Evolutionary conservation across 257 asterid genomes (phyloP).

Genomic region (Scutellaria baicalensis): DNA sequence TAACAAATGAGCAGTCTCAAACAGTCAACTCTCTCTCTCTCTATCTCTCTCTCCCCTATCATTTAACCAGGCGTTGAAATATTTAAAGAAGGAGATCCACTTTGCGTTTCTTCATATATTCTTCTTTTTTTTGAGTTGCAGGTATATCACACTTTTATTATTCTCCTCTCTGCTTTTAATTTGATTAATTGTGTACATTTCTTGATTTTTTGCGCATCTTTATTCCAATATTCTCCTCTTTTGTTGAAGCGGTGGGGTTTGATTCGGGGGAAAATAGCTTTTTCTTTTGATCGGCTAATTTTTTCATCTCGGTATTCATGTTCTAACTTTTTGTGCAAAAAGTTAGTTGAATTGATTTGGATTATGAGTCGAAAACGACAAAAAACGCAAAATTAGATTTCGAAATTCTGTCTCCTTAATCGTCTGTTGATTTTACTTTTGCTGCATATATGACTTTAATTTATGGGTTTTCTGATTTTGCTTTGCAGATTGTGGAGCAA

Average conservation of each 20-base stretch:
- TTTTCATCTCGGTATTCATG: background rate
- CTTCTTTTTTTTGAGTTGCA: background rate
- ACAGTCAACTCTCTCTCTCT: background rate
- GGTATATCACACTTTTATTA: background rate
- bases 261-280: background rate
- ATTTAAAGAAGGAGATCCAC: background rate
- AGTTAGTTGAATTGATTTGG: constrained; percentile 4
- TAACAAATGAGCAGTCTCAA: too few relatives aligned
- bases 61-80: constrained; percentile 6
- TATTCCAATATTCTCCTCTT: constrained; percentile 11
- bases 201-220: background rate
- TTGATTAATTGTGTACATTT: background rate
- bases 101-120: background rate
- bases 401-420: background rate
- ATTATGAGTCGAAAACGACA: background rate
- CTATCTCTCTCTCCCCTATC: background rate
- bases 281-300: background rate
- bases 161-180: background rate
- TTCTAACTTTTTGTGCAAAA: background rate
- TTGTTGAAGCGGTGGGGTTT: constrained; percentile 6
- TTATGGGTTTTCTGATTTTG: background rate
- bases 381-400: background rate
- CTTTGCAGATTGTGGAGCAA: constrained; percentile 20
- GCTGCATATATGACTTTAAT: background rate
- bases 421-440: background rate